Percentiles rank a stretch among this genome's conserved stretches.
Conservation (phyloP, 768 basidiomycete genomes). For the Brasilioporus rufonigricans region DNA sequence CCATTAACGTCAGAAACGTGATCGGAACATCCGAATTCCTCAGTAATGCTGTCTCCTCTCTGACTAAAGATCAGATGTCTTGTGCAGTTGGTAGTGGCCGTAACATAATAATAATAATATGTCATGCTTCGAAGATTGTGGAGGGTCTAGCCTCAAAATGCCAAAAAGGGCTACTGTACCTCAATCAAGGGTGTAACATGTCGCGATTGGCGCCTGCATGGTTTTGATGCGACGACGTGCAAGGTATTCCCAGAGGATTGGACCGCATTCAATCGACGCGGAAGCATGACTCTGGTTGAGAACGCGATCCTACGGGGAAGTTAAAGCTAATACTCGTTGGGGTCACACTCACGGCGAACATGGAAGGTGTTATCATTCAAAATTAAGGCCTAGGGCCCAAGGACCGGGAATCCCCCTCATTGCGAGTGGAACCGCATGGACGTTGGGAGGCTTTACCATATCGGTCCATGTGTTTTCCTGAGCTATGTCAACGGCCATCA, state of each 20-base stretch:
- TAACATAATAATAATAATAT: slow-evolving; percentile 5
- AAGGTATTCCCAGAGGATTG: slow-evolving; percentile 58
- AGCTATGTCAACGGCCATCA: slow-evolving; percentile 35
- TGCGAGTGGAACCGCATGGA: slow-evolving; percentile 27
- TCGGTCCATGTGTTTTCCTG: slow-evolving; percentile 29
- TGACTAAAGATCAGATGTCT: slow-evolving; percentile 2
- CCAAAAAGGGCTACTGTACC: slow-evolving; percentile 16
- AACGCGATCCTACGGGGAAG: slow-evolving; percentile 20
- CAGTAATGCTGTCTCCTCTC: not conserved
- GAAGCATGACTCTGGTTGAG: slow-evolving; percentile 4
- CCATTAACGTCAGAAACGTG: not conserved
- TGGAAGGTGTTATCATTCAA: slow-evolving; percentile 8
- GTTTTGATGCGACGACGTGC: slow-evolving; percentile 18
- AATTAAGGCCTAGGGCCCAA: slow-evolving; percentile 9
- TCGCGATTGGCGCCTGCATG: slow-evolving; percentile 31
- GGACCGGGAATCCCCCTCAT: slow-evolving; percentile 13
- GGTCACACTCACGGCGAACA: slow-evolving; percentile 9
- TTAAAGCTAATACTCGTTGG: not conserved
- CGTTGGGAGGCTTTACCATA: slow-evolving; percentile 29
- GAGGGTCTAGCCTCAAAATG: not conserved
- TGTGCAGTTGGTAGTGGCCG: not conserved
- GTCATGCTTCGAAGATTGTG: slow-evolving; percentile 8
- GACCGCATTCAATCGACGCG: slow-evolving; percentile 51
- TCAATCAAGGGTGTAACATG: slow-evolving; percentile 25
- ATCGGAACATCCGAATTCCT: not conserved